A percentile compares a stretch with the other conserved stretches of the same genome.
These are phyloP conservation scores for Candida oleophila DNA, from an alignment of 805 yeast genomes.

Conservation along the genomic window DNA sequence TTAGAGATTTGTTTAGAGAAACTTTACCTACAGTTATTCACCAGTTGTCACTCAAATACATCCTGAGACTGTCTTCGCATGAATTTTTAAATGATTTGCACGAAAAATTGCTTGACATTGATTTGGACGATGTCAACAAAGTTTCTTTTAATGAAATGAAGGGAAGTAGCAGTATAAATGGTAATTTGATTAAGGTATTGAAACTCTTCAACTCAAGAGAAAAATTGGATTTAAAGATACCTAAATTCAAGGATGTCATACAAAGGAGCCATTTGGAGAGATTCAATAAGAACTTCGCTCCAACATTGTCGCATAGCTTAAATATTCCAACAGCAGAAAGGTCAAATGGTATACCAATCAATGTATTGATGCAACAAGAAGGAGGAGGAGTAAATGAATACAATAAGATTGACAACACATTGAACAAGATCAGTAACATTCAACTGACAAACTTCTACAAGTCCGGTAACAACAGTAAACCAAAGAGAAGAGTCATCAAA, in stretches of 20 bases:
- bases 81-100: conserved; percentile 21
- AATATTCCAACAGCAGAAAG: conserved; percentile 14
- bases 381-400: conserved; percentile 22
- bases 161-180: conserved; percentile 14
- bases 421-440: conserved; percentile 42
- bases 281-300: conserved; percentile 34
- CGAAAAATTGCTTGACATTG: conserved; percentile 4
- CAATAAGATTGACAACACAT: conserved; percentile 33
- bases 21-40: conserved; percentile 80
- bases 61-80: conserved; percentile 14
- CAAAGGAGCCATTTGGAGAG: conserved; percentile 54
- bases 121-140: conserved; percentile 2
- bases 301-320: conserved; percentile 36
- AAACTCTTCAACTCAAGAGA: conserved; percentile 68
- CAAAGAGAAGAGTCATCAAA: conserved; percentile 44
- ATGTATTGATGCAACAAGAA: conserved; percentile 19
- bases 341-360: conserved; percentile 40
- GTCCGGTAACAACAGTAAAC: conserved; percentile 29
- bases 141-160: conserved; percentile 7
- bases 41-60: conserved; percentile 64
- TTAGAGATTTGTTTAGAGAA: conserved; percentile 78
- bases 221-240: conserved; percentile 70
- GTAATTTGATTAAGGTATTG: conserved; percentile 38
- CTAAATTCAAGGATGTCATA: conserved; percentile 55
- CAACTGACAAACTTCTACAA: conserved; percentile 44